Evolutionary conservation across 2,329 filamentous ascomycete genomes (phyloP), one percentile per base, ranked within the genome.

Genomic region (Curvularia spicifera): DNA sequence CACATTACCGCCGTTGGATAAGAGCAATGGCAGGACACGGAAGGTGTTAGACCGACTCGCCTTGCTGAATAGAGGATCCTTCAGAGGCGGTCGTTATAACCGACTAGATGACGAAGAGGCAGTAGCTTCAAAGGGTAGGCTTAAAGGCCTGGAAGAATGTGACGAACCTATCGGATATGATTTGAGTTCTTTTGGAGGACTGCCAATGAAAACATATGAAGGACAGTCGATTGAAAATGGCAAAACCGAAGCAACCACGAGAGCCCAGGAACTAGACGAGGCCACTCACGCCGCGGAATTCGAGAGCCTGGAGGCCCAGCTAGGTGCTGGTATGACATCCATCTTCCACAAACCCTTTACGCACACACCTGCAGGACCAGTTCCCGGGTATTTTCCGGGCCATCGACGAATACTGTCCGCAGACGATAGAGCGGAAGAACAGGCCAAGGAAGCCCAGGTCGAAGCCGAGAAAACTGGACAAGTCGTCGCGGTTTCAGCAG

Each of bases 381-480:
- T 57, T 18, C 62, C 63, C 20, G 60, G 58, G 9, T 46, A 39
- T 12, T 61, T 54, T 31, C 56, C 61, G 35, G 63, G 60, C n/a
- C 73, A 73, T 47, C 66, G 61, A 31, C 59, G 68, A 24, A 63
- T 64, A 5, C 26, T 66, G 12, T 67, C 71, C 8, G 63, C 52
- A 39, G 57, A 64, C 18, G 60, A 71, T 2, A 29, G 65, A 8
- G 58, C 59, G 15, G 62, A 63, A 4, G 48, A 56, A 2, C 53
- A 71, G 26, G 71, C 72, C 6, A 65, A 74, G 28, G 71, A 77
- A 37, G 80, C 78, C 2, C 78, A 79, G 53, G 71, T 74, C 45
- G 74, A 78, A 31, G 80, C 80, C 1, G 74, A 80, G 33, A 76
- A 79, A 61, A 77, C 73, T 5, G 79, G 78, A 5, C 75, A 71